Evolutionary conservation across 495 filamentous ascomycete species (phyloP).

Genomic region (Trypethelium eluteriae): DNA sequence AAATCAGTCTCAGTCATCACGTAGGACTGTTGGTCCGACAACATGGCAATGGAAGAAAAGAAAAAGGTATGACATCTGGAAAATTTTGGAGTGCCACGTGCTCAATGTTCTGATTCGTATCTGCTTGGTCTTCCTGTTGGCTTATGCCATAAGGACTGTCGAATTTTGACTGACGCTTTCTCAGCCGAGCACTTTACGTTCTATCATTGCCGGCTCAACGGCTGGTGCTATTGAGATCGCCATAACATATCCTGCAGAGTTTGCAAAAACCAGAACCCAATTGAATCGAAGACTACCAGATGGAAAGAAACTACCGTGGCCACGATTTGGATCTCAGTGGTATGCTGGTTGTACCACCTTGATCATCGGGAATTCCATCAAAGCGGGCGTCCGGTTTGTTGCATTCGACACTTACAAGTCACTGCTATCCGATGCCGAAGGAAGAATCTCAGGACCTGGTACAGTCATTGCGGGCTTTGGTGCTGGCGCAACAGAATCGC

Average conservation of each 20-base stretch:
- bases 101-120: neutral
- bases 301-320: conserved; percentile 86
- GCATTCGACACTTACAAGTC: conserved; percentile 90
- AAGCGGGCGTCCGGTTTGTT: conserved; percentile 96
- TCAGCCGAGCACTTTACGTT: conserved; percentile 72
- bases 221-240: conserved; percentile 95
- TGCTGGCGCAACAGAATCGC: conserved; percentile 86
- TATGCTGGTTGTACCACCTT: conserved; percentile 96
- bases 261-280: conserved; percentile 92
- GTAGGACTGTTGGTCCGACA: too few relatives aligned
- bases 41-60: neutral
- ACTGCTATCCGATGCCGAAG: conserved; percentile 71
- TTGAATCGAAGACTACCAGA: conserved; percentile 78
- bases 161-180: neutral
- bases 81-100: neutral
- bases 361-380: conserved; percentile 92
- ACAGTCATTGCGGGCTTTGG: conserved; percentile 93
- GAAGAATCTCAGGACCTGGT: conserved; percentile 80
- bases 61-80: neutral
- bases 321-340: conserved; percentile 88
- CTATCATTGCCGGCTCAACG: conserved; percentile 78
- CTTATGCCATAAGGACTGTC: neutral
- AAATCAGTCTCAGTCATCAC: neutral
- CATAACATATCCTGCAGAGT: conserved; percentile 97
- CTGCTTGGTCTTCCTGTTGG: neutral